A percentile compares a stretch with the other conserved stretches of the same genome.
Conservation (phyloP, 2,329 filamentous ascomycete species). For the Aplosporella prunicola region DNA sequence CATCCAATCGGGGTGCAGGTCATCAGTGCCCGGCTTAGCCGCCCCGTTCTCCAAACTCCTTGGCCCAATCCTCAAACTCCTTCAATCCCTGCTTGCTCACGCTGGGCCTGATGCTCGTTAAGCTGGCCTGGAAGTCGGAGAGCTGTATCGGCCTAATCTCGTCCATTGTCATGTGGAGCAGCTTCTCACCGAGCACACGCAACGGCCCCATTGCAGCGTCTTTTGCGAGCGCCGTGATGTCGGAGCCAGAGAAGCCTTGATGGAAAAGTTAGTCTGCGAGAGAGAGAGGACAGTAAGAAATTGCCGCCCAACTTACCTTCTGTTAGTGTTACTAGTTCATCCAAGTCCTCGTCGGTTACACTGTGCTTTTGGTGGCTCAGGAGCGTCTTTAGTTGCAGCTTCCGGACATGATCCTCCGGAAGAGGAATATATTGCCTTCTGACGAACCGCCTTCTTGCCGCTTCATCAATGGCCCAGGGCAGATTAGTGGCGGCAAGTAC, state of each 20-base stretch:
- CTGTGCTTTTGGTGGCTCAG: slow-evolving; percentile 81
- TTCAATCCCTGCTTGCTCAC: slow-evolving; percentile 78
- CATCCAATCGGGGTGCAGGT: too few species aligned
- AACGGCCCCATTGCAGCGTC: slow-evolving; percentile 97
- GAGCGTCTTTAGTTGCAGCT: slow-evolving; percentile 67
- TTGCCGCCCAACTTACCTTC: slow-evolving; percentile 52
- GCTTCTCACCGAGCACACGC: slow-evolving; percentile 76
- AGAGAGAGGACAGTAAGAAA: not conserved
- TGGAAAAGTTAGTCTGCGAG: not conserved
- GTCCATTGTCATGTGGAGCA: slow-evolving; percentile 87
- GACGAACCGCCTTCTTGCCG: slow-evolving; percentile 81
- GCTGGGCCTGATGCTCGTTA: slow-evolving; percentile 78
- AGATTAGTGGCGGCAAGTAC: slow-evolving; percentile 93
- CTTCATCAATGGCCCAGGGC: slow-evolving; percentile 96
- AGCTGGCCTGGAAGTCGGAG: slow-evolving; percentile 72
- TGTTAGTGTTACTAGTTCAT: slow-evolving; percentile 65
- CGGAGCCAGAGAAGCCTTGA: slow-evolving; percentile 89
- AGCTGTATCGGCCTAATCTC: slow-evolving; percentile 82
- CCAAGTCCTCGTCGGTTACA: slow-evolving; percentile 61
- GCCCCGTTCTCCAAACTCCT: slow-evolving; percentile 83
- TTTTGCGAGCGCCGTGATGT: slow-evolving; percentile 93
- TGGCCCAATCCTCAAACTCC: slow-evolving; percentile 90
- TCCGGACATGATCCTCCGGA: slow-evolving; percentile 74
- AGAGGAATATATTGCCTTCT: slow-evolving; percentile 91
- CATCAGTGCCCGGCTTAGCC: too few species aligned